Evolutionary conservation across 2,329 filamentous ascomycete genomes (phyloP), one percentile per base, ranked within the genome.

Genomic region (Hymenoscyphus fructigenus): DNA sequence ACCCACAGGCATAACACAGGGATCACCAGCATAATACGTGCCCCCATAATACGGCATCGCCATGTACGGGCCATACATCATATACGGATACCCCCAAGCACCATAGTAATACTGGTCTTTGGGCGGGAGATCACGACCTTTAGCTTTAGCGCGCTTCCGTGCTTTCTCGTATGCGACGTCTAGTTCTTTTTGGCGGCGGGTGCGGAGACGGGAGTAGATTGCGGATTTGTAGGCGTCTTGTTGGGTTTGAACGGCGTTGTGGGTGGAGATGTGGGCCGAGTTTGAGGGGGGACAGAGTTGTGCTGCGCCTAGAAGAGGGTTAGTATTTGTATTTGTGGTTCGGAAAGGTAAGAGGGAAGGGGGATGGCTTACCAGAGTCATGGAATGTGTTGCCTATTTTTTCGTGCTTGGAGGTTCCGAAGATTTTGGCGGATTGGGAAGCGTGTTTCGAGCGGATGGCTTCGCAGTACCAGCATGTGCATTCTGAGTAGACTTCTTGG

Each of bases 381-480:
- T 86, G 74, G 75, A 85, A 82, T 58, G 72, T 66, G 63, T 85
- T 77, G 60, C 76, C 67, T 63, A 81, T 73, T 78, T 81, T 83
- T 53, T 83, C 79, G 6, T 80, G 78, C 29, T 76, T 79, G 0
- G 80, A 82, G 5, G 80, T 70, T 5, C 80, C 79, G 17, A 88
- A 77, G 1, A 81, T 70, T 20, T 78, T 78, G 3, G 78, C 79
- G 1, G 84, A 68, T 1, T 78, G 74, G 12, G 80, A 82, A 1
- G 85, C 80, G 70, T 87, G 81, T 1, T 83, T 78, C 55, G 85
- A 79, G 38, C 89, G 85, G 61, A 88, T 83, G 5, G 87, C 71
- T 76, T 95, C 91, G 77, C 92, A 96, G 75, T 93, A 92, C 90
- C 91, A 93, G 76, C 91, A 93, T 0, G 87, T 91, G 71, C 91